Evolutionary conservation across 1,284 basidiomycete species (phyloP).

Genomic region (Inonotus hispidus): DNA sequence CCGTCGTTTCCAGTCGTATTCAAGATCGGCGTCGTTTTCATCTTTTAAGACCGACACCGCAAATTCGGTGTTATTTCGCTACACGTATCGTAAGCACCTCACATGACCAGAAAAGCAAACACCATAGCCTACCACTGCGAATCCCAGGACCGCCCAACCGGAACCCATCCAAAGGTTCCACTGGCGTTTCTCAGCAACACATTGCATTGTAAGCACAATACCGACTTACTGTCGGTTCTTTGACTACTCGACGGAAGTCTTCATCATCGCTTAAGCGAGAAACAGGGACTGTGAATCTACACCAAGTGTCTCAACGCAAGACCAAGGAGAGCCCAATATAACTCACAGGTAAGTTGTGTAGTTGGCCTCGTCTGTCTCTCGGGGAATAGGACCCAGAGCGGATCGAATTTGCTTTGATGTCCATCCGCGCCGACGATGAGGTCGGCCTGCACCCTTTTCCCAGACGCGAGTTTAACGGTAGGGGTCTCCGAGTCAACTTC

Average conservation of each 20-base stretch:
- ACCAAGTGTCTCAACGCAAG: not conserved
- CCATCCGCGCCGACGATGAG: conserved; percentile 69
- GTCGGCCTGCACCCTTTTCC: conserved; percentile 44
- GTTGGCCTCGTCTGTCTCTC: not conserved
- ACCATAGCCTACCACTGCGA: conserved; percentile 1
- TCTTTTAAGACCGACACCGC: not conserved
- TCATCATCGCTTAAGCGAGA: conserved; percentile 2
- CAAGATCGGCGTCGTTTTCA: not conserved
- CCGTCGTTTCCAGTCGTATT: not conserved
- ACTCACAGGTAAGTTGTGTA: not conserved
- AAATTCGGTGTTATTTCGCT: conserved; percentile 1
- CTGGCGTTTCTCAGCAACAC: not conserved
- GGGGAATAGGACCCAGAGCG: conserved; percentile 24
- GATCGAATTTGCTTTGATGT: conserved; percentile 30
- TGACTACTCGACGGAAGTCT: not conserved
- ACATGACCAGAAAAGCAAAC: not conserved
- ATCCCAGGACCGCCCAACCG: not conserved
- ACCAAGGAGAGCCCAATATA: not conserved
- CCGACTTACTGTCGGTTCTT: not conserved
- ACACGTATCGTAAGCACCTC: not conserved
- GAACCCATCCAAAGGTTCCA: conserved; percentile 14
- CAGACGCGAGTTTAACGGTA: conserved; percentile 37
- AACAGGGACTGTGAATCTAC: not conserved
- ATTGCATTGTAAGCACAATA: not conserved
- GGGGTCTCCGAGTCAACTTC: conserved; percentile 30